Evolutionary conservation across 2,329 filamentous ascomycete genomes (phyloP).

Genomic region (Balansia obtecta): DNA sequence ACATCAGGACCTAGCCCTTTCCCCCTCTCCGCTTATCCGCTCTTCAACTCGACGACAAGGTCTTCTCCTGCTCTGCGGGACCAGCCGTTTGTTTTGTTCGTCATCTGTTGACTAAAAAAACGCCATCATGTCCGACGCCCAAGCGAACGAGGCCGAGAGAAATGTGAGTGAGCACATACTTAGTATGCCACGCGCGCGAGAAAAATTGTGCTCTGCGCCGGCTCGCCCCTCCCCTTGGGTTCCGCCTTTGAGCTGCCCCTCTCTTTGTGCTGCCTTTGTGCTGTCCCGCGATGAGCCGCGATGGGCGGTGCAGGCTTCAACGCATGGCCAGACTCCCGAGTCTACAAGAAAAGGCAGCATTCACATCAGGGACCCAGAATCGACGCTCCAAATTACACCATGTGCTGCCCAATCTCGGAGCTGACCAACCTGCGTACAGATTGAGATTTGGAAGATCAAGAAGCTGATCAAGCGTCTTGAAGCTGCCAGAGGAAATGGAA

Average conservation of each 20-base stretch:
- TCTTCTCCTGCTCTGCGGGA: constrained; percentile 12
- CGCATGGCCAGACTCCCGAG: not conserved
- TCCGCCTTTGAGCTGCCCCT: constrained; percentile 11
- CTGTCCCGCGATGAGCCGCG: constrained; percentile 23
- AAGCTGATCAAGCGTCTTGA: constrained; percentile 99
- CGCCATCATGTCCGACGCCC: constrained; percentile 71
- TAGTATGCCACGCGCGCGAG: not conserved
- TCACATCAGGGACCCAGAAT: not conserved
- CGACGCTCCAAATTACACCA: not conserved
- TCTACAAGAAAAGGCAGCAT: not conserved
- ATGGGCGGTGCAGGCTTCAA: constrained; percentile 1
- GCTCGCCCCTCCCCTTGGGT: constrained; percentile 1
- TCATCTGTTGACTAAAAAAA: constrained; percentile 11
- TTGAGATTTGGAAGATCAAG: constrained; percentile 94
- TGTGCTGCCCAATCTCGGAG: not conserved
- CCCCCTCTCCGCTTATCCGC: constrained; percentile 9
- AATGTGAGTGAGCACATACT: constrained; percentile 44
- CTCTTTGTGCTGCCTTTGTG: no score
- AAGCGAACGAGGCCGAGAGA: constrained; percentile 93
- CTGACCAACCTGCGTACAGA: constrained; percentile 27
- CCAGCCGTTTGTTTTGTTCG: constrained; percentile 13
- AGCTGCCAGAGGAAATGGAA: constrained; percentile 94
- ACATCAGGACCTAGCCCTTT: constrained; percentile 6
- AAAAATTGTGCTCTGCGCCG: constrained; percentile 10
- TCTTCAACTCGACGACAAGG: constrained; percentile 3